Base-by-base conservation (phyloP, 768 basidiomycete genomes). In the Suillus placidus region DNA sequence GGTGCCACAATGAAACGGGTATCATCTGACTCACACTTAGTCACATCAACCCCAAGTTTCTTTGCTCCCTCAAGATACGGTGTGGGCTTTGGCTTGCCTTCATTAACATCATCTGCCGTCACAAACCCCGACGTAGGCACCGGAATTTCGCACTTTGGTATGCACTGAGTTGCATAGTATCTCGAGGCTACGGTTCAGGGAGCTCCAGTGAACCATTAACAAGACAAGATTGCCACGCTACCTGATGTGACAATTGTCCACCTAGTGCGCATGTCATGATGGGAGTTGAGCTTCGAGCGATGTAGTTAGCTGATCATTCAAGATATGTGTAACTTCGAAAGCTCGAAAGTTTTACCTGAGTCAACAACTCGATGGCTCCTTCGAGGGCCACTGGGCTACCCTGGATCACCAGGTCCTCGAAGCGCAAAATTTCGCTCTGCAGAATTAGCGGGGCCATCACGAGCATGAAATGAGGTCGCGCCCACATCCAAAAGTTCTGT, bases 161-260 rank as follows among this genome's bases (percentile, higher is more conserved):
- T 81, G 20, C 92, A 93, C 26, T 83, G 82, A 16, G 84, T 80
- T 20, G 93, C 86, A 72, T 90, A 95, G 66, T 84, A 84, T 67
- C 82, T 85, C 26, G 94, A 93, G 0, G 95, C 94, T 93, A 66
- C 62, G 47, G 61, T 43, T 61, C 35, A 32, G 5, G 30, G 26
- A 40, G 16, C 54, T 32, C 43, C 35, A 20, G 43, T 23, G 57
- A 32, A 55, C n/a, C 43, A 23, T 26, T 47, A 60, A 43, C 30
- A 35, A 18, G 30, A 23, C n/a, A 35, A 65, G 58, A 34, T 34
- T 51, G 16, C 32, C 6, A 55, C 13, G 67, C 77, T 70, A 71
- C 93, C 88, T 52, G 91, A 93, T 7, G 94, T 95, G 40, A 93
- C 91, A 71, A 96, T 92, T 4, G 92, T 92, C 92, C 93, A 96